Evolutionary conservation across 2,329 filamentous ascomycete species (phyloP).

Genomic region (Dactylellina drechsleri): DNA sequence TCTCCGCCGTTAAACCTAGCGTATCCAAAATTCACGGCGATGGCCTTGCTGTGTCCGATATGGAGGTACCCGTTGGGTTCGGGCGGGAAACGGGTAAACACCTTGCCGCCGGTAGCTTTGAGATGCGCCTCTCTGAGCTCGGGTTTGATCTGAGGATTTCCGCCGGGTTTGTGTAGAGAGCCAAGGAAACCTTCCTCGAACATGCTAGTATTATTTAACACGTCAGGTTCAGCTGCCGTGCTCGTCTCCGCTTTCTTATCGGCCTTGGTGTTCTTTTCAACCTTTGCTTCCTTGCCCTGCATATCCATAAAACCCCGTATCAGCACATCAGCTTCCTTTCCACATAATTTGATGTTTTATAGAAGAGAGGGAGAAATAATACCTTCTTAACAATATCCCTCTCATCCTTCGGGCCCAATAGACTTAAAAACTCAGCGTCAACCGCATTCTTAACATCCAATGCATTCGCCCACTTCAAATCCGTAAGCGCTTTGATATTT

Average conservation of each 20-base stretch:
- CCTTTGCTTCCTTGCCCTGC: slow-evolving; percentile 56
- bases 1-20: slow-evolving; percentile 82
- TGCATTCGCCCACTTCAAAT: slow-evolving; percentile 57
- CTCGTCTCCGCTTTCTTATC: slow-evolving; percentile 64
- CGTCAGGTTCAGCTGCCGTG: slow-evolving; percentile 58
- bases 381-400: slow-evolving; percentile 58
- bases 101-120: slow-evolving; percentile 61
- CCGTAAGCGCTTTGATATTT: slow-evolving; percentile 56
- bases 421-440: slow-evolving; percentile 56
- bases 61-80: slow-evolving; percentile 95
- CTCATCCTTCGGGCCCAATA: slow-evolving; percentile 58
- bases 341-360: neutral
- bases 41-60: slow-evolving; percentile 94
- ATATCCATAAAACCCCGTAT: neutral
- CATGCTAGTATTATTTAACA: slow-evolving; percentile 65
- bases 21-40: slow-evolving; percentile 96
- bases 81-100: slow-evolving; percentile 79
- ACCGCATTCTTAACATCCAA: slow-evolving; percentile 58
- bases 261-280: slow-evolving; percentile 55
- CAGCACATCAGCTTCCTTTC: neutral
- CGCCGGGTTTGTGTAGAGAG: slow-evolving; percentile 75
- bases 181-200: slow-evolving; percentile 82
- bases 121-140: slow-evolving; percentile 56
- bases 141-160: slow-evolving; percentile 63
- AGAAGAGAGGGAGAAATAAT: slow-evolving; percentile 2